These are phyloP conservation scores for Hyphopichia wangnamkhiaoensis DNA, from an alignment of 1,139 yeast species.

Conservation along the genomic window DNA sequence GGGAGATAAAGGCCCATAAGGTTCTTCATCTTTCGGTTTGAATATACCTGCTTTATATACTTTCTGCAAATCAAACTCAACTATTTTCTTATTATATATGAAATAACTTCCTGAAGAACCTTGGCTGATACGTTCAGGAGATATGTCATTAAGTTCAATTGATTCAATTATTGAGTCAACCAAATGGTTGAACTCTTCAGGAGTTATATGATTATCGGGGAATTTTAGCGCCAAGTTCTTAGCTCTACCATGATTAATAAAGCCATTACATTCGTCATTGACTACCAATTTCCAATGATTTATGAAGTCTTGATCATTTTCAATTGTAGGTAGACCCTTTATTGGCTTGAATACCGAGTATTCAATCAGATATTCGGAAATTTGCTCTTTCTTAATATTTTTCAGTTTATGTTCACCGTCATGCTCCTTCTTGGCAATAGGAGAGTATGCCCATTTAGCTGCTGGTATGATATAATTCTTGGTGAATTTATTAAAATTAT, in stretches of 20 bases:
- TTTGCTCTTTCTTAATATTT: slow-evolving; percentile 5
- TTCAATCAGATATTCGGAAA: slow-evolving; percentile 22
- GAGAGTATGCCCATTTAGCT: slow-evolving; percentile 28
- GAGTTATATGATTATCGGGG: slow-evolving; percentile 25
- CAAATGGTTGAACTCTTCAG: slow-evolving; percentile 21
- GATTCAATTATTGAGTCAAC: slow-evolving; percentile 20
- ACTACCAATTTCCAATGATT: slow-evolving; percentile 15
- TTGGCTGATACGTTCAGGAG: slow-evolving; percentile 56
- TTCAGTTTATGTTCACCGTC: slow-evolving; percentile 4
- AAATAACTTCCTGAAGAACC: slow-evolving; percentile 80
- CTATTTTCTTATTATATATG: slow-evolving; percentile 34
- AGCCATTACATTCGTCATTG: slow-evolving; percentile 7
- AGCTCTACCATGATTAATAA: background rate
- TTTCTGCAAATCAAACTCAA: slow-evolving; percentile 4
- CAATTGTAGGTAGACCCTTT: slow-evolving; percentile 16
- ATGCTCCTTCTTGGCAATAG: slow-evolving; percentile 12
- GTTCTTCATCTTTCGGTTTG: slow-evolving; percentile 82
- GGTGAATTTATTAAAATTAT: slow-evolving; percentile 12
- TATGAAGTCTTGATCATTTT: slow-evolving; percentile 17
- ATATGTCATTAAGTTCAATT: slow-evolving; percentile 22
- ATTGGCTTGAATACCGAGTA: slow-evolving; percentile 27
- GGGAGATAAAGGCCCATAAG: slow-evolving; percentile 76
- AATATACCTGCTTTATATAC: slow-evolving; percentile 54
- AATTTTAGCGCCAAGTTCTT: slow-evolving; percentile 6
- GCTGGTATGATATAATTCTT: slow-evolving; percentile 29